Percentiles rank a stretch among this genome's conserved stretches.
Conservation (phyloP, 768 basidiomycete genomes). For the Tephrocybe sp. region DNA sequence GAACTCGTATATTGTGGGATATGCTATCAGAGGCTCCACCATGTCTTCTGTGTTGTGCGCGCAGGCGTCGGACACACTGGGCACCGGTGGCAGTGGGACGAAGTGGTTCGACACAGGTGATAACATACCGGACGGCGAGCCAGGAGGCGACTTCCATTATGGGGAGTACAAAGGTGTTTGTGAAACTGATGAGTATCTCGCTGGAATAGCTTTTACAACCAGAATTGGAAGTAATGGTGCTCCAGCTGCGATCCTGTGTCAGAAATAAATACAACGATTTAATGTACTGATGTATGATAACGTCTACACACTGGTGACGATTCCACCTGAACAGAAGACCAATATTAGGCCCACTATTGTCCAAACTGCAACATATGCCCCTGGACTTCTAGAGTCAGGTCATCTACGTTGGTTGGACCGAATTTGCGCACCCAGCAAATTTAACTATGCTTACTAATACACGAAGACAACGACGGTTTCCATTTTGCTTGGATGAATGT, state of each 20-base stretch:
- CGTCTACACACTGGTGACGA: no score
- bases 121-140: slow-evolving; percentile 6
- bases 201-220: slow-evolving; percentile 16
- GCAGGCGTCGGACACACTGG: slow-evolving; percentile 5
- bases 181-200: slow-evolving; percentile 15
- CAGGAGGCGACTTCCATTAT: slow-evolving; percentile 15
- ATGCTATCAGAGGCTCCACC: slow-evolving; percentile 13
- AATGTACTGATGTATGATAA: no score
- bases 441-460: no score
- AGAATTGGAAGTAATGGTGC: slow-evolving; percentile 12
- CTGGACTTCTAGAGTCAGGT: no score
- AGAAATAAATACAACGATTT: no score
- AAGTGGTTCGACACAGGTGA: slow-evolving; percentile 16
- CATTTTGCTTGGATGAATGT: no score
- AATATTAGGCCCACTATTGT: no score
- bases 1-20: slow-evolving; percentile 13
- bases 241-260: slow-evolving; percentile 13
- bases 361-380: no score
- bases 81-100: slow-evolving; percentile 9
- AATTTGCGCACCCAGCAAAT: no score
- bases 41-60: slow-evolving; percentile 16
- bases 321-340: no score
- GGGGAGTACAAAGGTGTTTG: slow-evolving; percentile 12
- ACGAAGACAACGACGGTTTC: no score
- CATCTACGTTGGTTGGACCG: no score